Conservation (phyloP, 352 stramenopile genomes). For the Pythium scleroteichum region DNA sequence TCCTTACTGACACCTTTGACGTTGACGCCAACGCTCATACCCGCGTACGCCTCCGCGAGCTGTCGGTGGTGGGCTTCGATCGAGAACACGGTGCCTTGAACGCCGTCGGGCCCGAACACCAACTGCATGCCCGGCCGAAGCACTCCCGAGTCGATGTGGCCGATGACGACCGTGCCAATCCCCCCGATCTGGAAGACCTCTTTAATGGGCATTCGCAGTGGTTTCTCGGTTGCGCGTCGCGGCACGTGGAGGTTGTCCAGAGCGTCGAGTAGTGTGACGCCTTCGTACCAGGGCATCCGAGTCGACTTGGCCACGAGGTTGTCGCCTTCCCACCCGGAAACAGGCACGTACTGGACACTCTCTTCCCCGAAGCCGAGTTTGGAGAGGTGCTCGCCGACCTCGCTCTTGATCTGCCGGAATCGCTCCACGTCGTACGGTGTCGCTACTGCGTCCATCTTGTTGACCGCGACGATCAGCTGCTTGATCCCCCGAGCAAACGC, state of each 20-base stretch:
- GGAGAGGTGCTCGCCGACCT: constrained; percentile 92
- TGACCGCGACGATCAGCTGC: constrained; percentile 98
- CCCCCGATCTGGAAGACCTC: constrained; percentile 98
- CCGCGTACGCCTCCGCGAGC: constrained; percentile 90
- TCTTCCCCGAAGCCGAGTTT: constrained; percentile 97
- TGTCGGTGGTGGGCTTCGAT: constrained; percentile 97
- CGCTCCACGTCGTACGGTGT: constrained; percentile 93
- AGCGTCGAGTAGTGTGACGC: constrained; percentile 88
- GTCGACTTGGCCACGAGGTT: constrained; percentile 96
- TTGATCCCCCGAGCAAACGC: constrained; percentile 97
- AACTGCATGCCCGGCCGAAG: constrained; percentile 94
- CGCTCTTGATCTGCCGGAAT: constrained; percentile 94
- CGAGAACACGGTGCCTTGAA: constrained; percentile 94
- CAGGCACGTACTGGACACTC: constrained; percentile 96
- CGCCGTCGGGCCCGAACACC: constrained; percentile 89
- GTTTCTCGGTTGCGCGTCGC: constrained; percentile 93
- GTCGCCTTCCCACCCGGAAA: constrained; percentile 96
- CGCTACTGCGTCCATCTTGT: constrained; percentile 98
- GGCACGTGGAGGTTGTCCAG: constrained; percentile 92
- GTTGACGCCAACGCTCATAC: constrained; percentile 98
- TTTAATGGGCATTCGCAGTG: constrained; percentile 95
- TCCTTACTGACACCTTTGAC: constrained; percentile 96
- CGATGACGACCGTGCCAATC: constrained; percentile 96
- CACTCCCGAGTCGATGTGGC: constrained; percentile 96
- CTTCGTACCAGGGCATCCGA: constrained; percentile 98